Percentiles rank a stretch among this genome's conserved stretches.
Conservation (phyloP, 2,329 filamentous ascomycete species). For the Alternaria hordeiaustralica region DNA sequence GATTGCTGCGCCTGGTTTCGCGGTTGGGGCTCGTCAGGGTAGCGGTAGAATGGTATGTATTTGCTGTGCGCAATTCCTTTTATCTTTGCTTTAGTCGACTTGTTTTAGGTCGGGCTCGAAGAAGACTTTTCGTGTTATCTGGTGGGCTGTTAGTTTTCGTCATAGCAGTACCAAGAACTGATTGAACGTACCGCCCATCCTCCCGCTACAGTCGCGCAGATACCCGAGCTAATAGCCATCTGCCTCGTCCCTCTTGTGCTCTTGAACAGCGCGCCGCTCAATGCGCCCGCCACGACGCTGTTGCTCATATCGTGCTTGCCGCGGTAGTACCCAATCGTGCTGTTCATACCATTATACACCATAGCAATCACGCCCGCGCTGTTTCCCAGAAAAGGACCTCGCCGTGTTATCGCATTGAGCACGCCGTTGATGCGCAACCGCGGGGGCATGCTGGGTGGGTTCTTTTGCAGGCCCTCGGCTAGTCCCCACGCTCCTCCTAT, state of each 20-base stretch:
- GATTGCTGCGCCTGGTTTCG: neutral
- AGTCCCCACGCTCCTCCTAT: conserved; percentile 92
- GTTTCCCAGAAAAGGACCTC: conserved; percentile 95
- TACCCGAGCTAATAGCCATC: conserved; percentile 92
- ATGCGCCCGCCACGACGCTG: conserved; percentile 80
- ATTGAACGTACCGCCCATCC: conserved; percentile 75
- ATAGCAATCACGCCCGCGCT: conserved; percentile 95
- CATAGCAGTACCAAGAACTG: neutral
- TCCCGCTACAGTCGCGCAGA: conserved; percentile 85
- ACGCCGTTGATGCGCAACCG: conserved; percentile 94
- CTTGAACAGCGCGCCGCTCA: conserved; percentile 96
- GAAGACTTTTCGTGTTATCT: conserved; percentile 39
- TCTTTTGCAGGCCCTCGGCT: conserved; percentile 82
- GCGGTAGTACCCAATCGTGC: conserved; percentile 48
- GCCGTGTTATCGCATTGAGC: conserved; percentile 89
- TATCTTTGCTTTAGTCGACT: neutral
- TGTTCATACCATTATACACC: conserved; percentile 81
- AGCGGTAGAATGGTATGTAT: neutral
- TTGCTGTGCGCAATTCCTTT: neutral
- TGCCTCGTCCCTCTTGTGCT: conserved; percentile 87
- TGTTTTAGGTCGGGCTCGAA: conserved; percentile 28
- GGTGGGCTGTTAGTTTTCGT: neutral
- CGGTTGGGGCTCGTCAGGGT: neutral
- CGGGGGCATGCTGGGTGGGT: conserved; percentile 74
- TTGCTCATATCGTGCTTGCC: conserved; percentile 75